Conservation (phyloP, 225 moss, liverwort and hornwort species). For the Ulota crispa region DNA sequence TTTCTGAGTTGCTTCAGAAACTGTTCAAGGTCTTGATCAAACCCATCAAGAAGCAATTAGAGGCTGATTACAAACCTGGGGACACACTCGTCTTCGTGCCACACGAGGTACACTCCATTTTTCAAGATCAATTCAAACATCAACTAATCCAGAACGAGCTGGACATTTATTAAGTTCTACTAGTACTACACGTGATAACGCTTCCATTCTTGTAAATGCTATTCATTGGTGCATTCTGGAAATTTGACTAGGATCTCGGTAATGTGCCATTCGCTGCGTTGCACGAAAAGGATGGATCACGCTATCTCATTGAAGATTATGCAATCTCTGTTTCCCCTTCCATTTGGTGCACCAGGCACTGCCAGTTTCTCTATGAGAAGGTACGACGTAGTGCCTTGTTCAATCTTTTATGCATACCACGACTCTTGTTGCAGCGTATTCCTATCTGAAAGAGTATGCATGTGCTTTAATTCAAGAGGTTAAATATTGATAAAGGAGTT, state of each 20-base stretch:
- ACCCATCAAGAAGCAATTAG: conserved; percentile 9
- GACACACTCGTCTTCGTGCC: conserved; percentile 36
- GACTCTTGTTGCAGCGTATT: too few species aligned
- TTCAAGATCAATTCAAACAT: not conserved
- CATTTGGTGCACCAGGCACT: conserved; percentile 38
- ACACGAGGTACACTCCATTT: conserved; percentile 23
- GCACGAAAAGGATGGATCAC: not conserved
- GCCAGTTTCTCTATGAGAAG: conserved; percentile 32
- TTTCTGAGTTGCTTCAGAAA: conserved; percentile 10
- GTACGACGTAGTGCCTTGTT: not conserved
- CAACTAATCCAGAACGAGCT: too few species aligned
- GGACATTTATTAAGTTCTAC: too few species aligned
- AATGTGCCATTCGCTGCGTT: conserved; percentile 29
- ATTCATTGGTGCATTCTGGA: too few species aligned
- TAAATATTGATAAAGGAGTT: too few species aligned
- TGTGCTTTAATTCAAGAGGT: too few species aligned
- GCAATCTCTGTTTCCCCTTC: conserved; percentile 33
- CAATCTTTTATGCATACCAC: too few species aligned
- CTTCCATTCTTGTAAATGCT: too few species aligned
- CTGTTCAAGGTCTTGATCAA: conserved; percentile 21
- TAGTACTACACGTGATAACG: too few species aligned
- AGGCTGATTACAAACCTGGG: not conserved
- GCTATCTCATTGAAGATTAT: conserved; percentile 25
- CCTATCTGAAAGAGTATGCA: too few species aligned
- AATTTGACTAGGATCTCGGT: conserved; percentile 26